Conservation (phyloP, 768 basidiomycete species). For the Albatrellus ellisii region DNA sequence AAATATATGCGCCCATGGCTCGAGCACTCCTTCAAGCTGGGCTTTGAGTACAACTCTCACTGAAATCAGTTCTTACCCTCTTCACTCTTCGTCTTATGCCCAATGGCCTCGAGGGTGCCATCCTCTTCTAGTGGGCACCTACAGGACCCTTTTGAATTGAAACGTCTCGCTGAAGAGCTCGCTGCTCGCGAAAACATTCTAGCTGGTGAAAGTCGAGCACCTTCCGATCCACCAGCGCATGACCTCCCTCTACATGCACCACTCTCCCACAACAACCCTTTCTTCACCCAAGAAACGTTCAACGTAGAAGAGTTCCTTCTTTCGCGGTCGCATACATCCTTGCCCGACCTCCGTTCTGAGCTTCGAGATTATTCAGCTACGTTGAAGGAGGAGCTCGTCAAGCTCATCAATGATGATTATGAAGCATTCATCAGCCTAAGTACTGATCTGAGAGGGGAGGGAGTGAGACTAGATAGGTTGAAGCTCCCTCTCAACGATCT, state of each 20-base stretch:
- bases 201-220: too few relatives aligned
- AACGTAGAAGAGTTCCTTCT: slow-evolving; percentile 81
- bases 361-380: slow-evolving; percentile 72
- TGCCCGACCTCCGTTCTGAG: slow-evolving; percentile 80
- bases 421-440: slow-evolving; percentile 96
- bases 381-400: slow-evolving; percentile 88
- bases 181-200: slow-evolving; percentile 33
- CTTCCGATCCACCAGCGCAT: slow-evolving; percentile 16
- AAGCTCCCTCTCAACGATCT: slow-evolving; percentile 54
- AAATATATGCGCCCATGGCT: too few relatives aligned
- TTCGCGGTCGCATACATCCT: slow-evolving; percentile 70
- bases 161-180: slow-evolving; percentile 64
- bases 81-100: not conserved
- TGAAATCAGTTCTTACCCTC: too few relatives aligned
- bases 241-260: slow-evolving; percentile 56
- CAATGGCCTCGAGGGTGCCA: slow-evolving; percentile 6
- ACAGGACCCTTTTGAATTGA: slow-evolving; percentile 54
- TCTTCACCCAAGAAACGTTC: slow-evolving; percentile 56
- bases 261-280: slow-evolving; percentile 68
- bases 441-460: slow-evolving; percentile 83
- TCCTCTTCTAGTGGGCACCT: slow-evolving; percentile 3
- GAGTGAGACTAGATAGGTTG: slow-evolving; percentile 52
- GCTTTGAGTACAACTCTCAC: too few relatives aligned
- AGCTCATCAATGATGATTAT: slow-evolving; percentile 95
- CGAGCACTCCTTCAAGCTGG: too few relatives aligned